Evolutionary conservation across 2,329 filamentous ascomycete genomes (phyloP), one percentile per base, ranked within the genome.

Genomic region (Nannizziopsis arthrosporioides): DNA sequence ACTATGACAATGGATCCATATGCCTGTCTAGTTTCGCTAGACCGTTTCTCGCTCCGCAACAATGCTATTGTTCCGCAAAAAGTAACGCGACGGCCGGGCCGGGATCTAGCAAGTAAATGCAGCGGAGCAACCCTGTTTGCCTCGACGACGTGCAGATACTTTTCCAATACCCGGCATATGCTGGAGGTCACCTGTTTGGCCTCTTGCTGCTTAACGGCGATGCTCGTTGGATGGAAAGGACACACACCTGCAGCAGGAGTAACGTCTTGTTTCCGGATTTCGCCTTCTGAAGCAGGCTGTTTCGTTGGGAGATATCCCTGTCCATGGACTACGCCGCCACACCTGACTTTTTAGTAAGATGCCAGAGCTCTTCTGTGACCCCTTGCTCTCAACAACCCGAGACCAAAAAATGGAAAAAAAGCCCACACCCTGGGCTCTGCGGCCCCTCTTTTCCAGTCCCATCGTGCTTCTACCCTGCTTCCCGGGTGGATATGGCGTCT

Each of bases 1-100:
- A 10, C 10, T 30, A 42, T 42, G 39, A 27, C 22, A 27, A 27
- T 27, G 22, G 22, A 27, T 7, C 22, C 22, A 27, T 27, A 27
- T 27, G 22, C 22, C 22, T 27, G 22, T 27, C 22, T 27, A 27
- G 22, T 27, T 7, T 27, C 22, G 22, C 35, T 27, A 27, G 22
- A 7, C 22, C 39, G 15, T 32, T 48, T 43, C 30, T 48, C 36
- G 31, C 17, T 37, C 38, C 18, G 34, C 19, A 22, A 44, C 46
- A 43, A 48, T 48, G 40, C 32, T 35, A 48, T 48, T 48, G 32
- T 42, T 44, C 46, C 40, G 45, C 41, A 44, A 39, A 27, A 48
- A 19, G n/a, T 35, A 38, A 43, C 40, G 46, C 46, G 46, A 48
- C 32, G 22, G 34, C 8, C 22, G 22, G 17, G 30, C 39, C 40